A percentile compares a stretch with the other conserved stretches of the same genome.
Conservation (phyloP, 805 yeast species). For the Torulaspora microellipsoides region DNA sequence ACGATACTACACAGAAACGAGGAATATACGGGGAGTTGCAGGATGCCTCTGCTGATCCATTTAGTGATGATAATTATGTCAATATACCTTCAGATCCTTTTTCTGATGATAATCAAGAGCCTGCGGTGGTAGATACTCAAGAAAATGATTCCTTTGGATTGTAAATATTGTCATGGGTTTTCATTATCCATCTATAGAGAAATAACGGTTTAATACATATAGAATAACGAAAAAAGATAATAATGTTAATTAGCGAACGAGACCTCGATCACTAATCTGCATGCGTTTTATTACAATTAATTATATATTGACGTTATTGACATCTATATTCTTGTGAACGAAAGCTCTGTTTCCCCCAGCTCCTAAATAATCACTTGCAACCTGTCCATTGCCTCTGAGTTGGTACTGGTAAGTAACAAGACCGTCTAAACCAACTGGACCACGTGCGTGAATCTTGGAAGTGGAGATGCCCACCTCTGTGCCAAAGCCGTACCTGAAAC, state of each 20-base stretch:
- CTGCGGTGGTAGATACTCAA: constrained; percentile 1
- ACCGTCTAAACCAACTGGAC: constrained; percentile 98
- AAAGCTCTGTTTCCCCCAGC: constrained; percentile 83
- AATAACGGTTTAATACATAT: neutral
- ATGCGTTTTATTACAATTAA: neutral
- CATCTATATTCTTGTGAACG: constrained; percentile 62
- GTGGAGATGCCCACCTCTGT: constrained; percentile 98
- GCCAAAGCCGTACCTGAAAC: constrained; percentile 97
- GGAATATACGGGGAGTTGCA: constrained; percentile 65
- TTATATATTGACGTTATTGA: constrained; percentile 31
- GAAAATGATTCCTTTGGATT: constrained; percentile 5
- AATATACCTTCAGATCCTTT: constrained; percentile 15
- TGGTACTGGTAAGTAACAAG: constrained; percentile 93
- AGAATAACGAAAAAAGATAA: neutral
- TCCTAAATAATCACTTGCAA: constrained; percentile 87
- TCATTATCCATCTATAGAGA: too few relatives aligned
- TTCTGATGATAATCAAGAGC: constrained; percentile 10
- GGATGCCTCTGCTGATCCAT: constrained; percentile 37
- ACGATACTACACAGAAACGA: constrained; percentile 85
- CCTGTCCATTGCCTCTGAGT: constrained; percentile 86
- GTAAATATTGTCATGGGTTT: neutral
- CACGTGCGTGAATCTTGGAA: constrained; percentile 95
- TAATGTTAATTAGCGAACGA: neutral
- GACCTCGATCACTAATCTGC: neutral
- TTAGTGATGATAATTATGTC: constrained; percentile 21